Base-by-base conservation (phyloP, 805 yeast species). In the Phaffomyces opuntiae region DNA sequence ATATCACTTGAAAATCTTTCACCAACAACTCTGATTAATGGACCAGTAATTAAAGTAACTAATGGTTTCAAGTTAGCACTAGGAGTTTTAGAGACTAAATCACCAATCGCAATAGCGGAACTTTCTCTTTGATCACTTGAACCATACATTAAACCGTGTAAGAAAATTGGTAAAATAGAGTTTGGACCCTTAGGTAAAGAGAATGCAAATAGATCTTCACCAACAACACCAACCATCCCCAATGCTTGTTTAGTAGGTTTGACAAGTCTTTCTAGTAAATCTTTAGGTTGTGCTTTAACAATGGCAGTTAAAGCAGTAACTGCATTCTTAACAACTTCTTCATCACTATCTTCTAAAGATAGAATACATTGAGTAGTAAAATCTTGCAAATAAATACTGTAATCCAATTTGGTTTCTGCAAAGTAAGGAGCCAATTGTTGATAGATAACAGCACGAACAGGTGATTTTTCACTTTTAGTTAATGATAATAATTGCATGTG, bases 131-230 rank as follows among this genome's bases (percentile, higher is more conserved):
- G 91, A 42, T 81, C 88, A 50, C 79, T 73, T 43, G 77, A 77
- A 52, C 99, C 99, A 65, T 89, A 87, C 95, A 91, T 87, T 59
- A 93, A 76, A 50, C 98, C 98, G 62, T 91, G 96, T 54, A 88
- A 69, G 70, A 93, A 93, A 44, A 95, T 78, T 27, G 99, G 99
- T 54, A 93, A 72, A 36, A 93, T 67, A 66, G 95, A 84, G 60
- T 77, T 80, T 49, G 96, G 95, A 42, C 98, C 95, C 62, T 80
- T 81, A 64, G 95, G 81, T 50, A 77, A 61, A 45, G 62, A 59
- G 64, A 90, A 86, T 0, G 88, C 96, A 32, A 82, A 78, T 43
- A 90, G 65, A 31, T 85, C 88, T 56, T 75, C 74, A 1, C 81
- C 83, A 34, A 70, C 69, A 21, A 71, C 71, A 25, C 89, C 87